Percentiles rank a stretch among this genome's conserved stretches.
These are phyloP conservation scores for Dysphania ambrosioides DNA, from an alignment of 148 eudicot species.

Conservation along the genomic window DNA sequence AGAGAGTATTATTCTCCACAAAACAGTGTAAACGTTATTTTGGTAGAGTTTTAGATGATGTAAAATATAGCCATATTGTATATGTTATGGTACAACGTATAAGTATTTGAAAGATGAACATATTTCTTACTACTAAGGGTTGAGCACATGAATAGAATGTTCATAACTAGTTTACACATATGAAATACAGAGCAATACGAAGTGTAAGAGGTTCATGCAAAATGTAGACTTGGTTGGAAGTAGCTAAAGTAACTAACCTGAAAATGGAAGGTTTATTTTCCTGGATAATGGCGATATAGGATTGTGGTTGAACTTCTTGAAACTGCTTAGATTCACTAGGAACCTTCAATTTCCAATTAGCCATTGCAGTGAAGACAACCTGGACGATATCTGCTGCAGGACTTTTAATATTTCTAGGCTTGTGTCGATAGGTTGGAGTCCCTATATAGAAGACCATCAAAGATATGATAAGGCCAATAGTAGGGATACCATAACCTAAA, in stretches of 20 bases:
- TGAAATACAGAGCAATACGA: too few relatives aligned
- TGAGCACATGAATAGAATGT: too few relatives aligned
- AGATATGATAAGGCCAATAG: conserved; percentile 56
- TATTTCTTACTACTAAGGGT: too few relatives aligned
- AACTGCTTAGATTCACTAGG: conserved; percentile 32
- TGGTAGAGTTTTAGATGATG: too few relatives aligned
- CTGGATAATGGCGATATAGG: conserved; percentile 26
- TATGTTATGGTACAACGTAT: too few relatives aligned
- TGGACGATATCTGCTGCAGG: conserved; percentile 52
- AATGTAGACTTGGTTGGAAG: neutral
- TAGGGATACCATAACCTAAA: conserved; percentile 81
- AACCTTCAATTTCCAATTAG: conserved; percentile 43
- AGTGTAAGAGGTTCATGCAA: neutral
- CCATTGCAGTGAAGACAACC: conserved; percentile 39
- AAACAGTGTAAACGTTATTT: neutral
- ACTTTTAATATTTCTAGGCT: conserved; percentile 43
- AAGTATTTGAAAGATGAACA: too few relatives aligned
- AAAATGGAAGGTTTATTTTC: conserved; percentile 45
- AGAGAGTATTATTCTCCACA: neutral
- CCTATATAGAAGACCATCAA: conserved; percentile 68
- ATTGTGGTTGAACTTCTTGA: conserved; percentile 42
- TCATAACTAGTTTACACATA: too few relatives aligned
- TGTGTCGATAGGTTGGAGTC: conserved; percentile 67
- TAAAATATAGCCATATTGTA: too few relatives aligned
- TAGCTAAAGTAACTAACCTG: conserved; percentile 37